Evolutionary conservation across 257 asterid species (phyloP).

Genomic region (Catharanthus roseus): DNA sequence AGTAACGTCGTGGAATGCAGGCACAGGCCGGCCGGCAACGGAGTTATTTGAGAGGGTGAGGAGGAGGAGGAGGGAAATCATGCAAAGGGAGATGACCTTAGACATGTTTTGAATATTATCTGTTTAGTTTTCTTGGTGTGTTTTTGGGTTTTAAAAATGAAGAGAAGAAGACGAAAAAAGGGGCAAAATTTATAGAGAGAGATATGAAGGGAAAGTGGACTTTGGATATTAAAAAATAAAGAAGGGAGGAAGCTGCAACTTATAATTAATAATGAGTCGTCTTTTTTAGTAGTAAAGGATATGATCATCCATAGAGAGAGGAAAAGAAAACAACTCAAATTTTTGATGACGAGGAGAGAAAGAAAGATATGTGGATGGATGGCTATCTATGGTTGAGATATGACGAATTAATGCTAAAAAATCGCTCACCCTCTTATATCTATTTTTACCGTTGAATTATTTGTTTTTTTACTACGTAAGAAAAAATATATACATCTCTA

Average conservation of each 20-base stretch:
- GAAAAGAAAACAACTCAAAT: no score
- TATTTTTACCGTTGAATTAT: neutral
- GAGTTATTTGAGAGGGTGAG: constrained; percentile 25
- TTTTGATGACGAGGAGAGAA: neutral
- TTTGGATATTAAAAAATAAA: constrained; percentile 16
- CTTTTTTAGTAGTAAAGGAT: neutral
- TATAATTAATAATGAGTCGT: neutral
- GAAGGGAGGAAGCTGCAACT: no score
- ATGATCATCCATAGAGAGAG: neutral
- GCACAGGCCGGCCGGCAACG: constrained; percentile 31
- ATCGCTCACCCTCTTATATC: constrained; percentile 22
- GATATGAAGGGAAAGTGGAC: constrained; percentile 12
- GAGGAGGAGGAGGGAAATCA: constrained; percentile 33
- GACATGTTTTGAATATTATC: constrained; percentile 28
- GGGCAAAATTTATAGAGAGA: constrained; percentile 23
- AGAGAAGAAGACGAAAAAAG: neutral
- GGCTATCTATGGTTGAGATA: no score
- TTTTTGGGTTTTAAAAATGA: neutral
- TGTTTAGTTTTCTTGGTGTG: no score
- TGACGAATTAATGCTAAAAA: constrained; percentile 16
- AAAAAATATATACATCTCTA: no score
- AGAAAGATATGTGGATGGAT: neutral
- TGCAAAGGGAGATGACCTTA: constrained; percentile 30
- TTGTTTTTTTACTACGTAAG: no score
- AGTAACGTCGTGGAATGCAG: constrained; percentile 44